phyloP scores from a whole-genome alignment of 306 rosid species.

The Lupinus albus region DNA sequence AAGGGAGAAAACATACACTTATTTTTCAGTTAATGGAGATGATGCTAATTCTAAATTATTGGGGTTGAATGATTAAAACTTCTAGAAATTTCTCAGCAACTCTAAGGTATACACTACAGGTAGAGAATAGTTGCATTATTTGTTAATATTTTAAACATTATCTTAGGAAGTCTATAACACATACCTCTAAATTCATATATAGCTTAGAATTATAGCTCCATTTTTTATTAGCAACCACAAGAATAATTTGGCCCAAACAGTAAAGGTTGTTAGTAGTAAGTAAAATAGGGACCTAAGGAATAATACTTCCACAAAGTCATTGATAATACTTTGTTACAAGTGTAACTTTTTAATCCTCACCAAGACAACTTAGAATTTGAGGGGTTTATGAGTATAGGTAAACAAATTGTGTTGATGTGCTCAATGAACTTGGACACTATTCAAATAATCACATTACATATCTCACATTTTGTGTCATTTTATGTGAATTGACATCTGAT shows the following conservation, averaged over 20 bases:
- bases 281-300: neutral
- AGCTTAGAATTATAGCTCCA: neutral
- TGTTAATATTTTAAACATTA: neutral
- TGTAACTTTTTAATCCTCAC: too few relatives aligned
- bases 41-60: too few relatives aligned
- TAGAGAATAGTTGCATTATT: neutral
- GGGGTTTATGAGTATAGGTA: neutral
- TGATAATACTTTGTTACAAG: neutral
- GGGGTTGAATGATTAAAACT: too few relatives aligned
- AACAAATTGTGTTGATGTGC: too few relatives aligned
- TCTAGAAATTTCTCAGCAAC: neutral
- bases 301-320: neutral
- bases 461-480: too few relatives aligned
- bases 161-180: neutral
- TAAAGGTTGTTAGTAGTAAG: neutral
- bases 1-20: too few relatives aligned
- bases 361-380: neutral
- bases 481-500: too few relatives aligned
- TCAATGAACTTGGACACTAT: too few relatives aligned
- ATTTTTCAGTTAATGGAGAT: too few relatives aligned
- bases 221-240: neutral
- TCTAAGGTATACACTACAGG: constrained; percentile 8
- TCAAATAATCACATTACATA: too few relatives aligned
- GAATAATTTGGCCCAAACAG: constrained; percentile 3
- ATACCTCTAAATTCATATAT: neutral